A percentile compares a stretch with the other conserved stretches of the same genome.
Evolutionary conservation across 2,329 filamentous ascomycete species (phyloP).

Genomic region (Catunica adiposa): DNA sequence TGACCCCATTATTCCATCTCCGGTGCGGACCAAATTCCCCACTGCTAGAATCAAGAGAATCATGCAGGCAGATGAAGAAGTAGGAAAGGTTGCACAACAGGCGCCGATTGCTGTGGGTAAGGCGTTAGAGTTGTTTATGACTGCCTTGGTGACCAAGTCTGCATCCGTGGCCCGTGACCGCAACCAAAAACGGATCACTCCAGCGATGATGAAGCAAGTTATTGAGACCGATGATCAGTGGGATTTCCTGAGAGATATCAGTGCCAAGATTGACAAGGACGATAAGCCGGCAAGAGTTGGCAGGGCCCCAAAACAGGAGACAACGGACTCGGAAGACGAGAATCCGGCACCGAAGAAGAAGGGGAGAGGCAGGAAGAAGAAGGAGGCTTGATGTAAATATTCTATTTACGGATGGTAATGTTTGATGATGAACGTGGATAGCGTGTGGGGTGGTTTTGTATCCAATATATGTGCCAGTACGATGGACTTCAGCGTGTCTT

Average conservation of each 20-base stretch:
- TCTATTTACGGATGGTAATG: too few relatives aligned
- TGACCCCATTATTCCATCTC: constrained; percentile 39
- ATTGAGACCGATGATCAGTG: constrained; percentile 80
- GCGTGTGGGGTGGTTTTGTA: too few relatives aligned
- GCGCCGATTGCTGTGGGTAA: constrained; percentile 92
- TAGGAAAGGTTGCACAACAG: constrained; percentile 95
- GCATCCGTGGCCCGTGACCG: constrained; percentile 68
- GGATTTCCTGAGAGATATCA: constrained; percentile 85
- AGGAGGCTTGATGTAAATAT: constrained; percentile 14
- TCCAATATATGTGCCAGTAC: too few relatives aligned
- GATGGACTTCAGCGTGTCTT: too few relatives aligned
- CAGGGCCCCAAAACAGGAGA: constrained; percentile 27
- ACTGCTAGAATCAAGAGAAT: constrained; percentile 96
- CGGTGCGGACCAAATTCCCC: constrained; percentile 89
- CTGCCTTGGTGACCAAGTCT: constrained; percentile 75
- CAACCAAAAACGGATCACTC: constrained; percentile 77
- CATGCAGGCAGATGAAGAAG: constrained; percentile 98
- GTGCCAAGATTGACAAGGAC: constrained; percentile 54
- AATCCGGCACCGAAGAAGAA: constrained; percentile 31
- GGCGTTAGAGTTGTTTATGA: constrained; percentile 95
- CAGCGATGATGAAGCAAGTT: constrained; percentile 79
- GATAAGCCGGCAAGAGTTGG: constrained; percentile 32
- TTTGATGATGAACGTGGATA: too few relatives aligned
- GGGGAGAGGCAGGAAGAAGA: constrained; percentile 35
- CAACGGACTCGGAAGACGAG: constrained; percentile 29